Percentiles rank a stretch among this genome's conserved stretches.
Evolutionary conservation across 2,329 filamentous ascomycete genomes (phyloP).

Genomic region (Penicillium sp.): DNA sequence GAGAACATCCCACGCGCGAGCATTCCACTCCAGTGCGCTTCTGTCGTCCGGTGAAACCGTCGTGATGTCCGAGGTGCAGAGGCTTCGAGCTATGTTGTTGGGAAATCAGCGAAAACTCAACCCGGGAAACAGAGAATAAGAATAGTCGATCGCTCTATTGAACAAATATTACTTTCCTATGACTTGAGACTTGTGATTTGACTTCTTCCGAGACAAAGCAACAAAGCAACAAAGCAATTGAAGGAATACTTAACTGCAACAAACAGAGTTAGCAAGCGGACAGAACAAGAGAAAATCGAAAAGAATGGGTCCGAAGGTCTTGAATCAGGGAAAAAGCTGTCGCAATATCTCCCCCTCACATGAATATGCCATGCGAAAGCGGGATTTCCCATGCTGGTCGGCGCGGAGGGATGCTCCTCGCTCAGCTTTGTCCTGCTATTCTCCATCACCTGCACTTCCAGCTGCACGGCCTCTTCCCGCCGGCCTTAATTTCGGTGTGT

Average conservation of each 20-base stretch:
- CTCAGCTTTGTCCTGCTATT: no score
- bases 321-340: no score
- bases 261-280: no score
- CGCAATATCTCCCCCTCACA: no score
- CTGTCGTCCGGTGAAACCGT: background rate
- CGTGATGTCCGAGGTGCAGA: conserved; percentile 1
- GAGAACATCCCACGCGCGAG: conserved; percentile 27
- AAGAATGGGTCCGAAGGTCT: no score
- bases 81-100: conserved; percentile 1
- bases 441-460: no score
- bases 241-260: background rate
- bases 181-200: background rate
- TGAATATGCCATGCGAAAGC: no score
- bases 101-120: background rate
- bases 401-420: no score
- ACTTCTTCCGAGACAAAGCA: background rate
- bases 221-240: background rate
- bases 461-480: no score
- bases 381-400: no score
- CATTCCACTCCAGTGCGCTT: conserved; percentile 48
- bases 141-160: background rate
- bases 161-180: background rate
- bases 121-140: background rate
- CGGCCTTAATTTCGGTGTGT: no score
- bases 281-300: no score